A percentile compares a stretch with the other conserved stretches of the same genome.
phyloP scores from a whole-genome alignment of 2,329 filamentous ascomycete species.

The Huntiella bhutanensis region DNA sequence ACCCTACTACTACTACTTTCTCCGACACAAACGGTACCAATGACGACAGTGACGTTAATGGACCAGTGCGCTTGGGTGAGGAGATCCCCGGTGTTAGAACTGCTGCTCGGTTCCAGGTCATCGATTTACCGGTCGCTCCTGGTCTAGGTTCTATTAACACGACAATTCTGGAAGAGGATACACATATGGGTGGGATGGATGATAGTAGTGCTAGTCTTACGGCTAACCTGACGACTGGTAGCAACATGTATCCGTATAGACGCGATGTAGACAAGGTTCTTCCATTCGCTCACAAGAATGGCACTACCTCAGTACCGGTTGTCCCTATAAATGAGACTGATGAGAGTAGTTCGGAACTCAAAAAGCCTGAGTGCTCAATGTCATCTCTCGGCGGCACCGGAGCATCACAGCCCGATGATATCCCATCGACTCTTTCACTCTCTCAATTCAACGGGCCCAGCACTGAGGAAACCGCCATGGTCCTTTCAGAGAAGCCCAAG shows the following conservation, averaged over 20 bases:
- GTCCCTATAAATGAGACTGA: conserved; percentile 53
- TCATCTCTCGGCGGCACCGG: background rate
- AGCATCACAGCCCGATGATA: background rate
- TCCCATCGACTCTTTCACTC: background rate
- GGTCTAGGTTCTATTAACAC: conserved; percentile 23
- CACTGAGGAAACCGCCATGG: background rate
- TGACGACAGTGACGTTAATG: conserved; percentile 33
- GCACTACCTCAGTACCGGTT: conserved; percentile 35
- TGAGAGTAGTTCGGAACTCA: conserved; percentile 64
- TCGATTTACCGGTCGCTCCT: conserved; percentile 17
- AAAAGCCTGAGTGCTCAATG: conserved; percentile 23
- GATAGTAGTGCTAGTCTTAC: conserved; percentile 14
- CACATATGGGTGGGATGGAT: conserved; percentile 41
- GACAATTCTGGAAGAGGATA: conserved; percentile 31
- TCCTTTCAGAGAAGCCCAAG: background rate
- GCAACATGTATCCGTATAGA: background rate
- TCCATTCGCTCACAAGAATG: conserved; percentile 46
- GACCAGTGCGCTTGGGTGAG: conserved; percentile 44
- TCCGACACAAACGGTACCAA: background rate
- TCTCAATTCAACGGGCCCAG: background rate
- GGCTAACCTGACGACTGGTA: conserved; percentile 20
- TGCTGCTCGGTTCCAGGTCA: conserved; percentile 35
- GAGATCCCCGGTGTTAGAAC: conserved; percentile 36
- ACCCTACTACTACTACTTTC: background rate
- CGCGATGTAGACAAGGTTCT: conserved; percentile 23